phyloP scores from a whole-genome alignment of 2,329 filamentous ascomycete genomes.

The Cercospora canescens region DNA sequence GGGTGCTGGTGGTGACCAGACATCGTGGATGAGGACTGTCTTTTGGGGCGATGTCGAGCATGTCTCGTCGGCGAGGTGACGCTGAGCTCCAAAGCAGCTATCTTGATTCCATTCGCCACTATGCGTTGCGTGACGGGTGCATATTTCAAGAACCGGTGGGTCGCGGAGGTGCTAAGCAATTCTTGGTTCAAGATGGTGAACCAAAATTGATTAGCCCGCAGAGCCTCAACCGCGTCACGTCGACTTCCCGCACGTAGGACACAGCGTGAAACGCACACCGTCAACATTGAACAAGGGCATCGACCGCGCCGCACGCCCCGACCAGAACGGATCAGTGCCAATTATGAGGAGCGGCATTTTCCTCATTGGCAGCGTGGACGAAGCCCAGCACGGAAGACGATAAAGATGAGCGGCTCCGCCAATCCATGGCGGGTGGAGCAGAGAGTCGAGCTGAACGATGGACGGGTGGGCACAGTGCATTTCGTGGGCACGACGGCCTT shows the following conservation, averaged over 20 bases:
- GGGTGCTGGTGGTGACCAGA: slow-evolving; percentile 68
- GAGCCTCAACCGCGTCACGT: not conserved
- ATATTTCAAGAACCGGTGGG: not conserved
- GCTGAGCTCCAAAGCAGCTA: not conserved
- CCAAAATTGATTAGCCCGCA: not conserved
- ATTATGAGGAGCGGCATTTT: slow-evolving; percentile 13
- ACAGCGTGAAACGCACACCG: not conserved
- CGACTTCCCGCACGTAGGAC: not conserved
- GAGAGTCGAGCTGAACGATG: slow-evolving; percentile 75
- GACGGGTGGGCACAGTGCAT: slow-evolving; percentile 73
- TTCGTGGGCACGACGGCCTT: slow-evolving; percentile 81
- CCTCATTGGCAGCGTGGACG: slow-evolving; percentile 1
- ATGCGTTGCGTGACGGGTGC: not conserved
- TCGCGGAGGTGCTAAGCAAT: not conserved
- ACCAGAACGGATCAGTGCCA: not conserved
- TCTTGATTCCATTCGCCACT: not conserved
- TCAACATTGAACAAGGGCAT: not conserved
- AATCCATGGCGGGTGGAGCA: slow-evolving; percentile 58
- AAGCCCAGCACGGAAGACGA: not conserved
- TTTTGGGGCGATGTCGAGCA: slow-evolving; percentile 18
- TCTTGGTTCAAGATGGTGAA: not conserved
- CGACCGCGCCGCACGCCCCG: not conserved
- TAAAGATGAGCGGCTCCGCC: slow-evolving; percentile 32
- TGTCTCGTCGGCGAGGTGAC: not conserved
- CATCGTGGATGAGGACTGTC: slow-evolving; percentile 57